Evolutionary conservation across 768 basidiomycete species (phyloP).

Genomic region (Hebeloma cylindrosporum): DNA sequence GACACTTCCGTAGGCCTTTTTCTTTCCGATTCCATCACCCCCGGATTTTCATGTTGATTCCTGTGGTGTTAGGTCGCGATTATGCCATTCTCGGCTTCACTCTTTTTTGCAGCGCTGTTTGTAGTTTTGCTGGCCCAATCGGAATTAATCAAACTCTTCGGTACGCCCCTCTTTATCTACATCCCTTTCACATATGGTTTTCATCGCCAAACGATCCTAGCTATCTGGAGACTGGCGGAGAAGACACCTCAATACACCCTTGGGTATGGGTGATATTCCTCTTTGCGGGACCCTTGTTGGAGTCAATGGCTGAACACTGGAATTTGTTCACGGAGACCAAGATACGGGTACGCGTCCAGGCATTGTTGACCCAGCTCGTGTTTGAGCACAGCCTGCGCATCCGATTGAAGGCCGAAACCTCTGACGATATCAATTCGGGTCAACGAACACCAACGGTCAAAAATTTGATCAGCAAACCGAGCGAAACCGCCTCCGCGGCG

Average conservation of each 20-base stretch:
- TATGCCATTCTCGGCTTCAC: slow-evolving; percentile 31
- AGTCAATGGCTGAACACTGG: slow-evolving; percentile 49
- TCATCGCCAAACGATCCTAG: slow-evolving; percentile 12
- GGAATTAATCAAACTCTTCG: slow-evolving; percentile 42
- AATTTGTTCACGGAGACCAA: slow-evolving; percentile 50
- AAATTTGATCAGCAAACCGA: background rate
- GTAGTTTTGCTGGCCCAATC: slow-evolving; percentile 37
- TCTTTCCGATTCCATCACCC: background rate
- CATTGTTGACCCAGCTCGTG: slow-evolving; percentile 40
- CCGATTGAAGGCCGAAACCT: slow-evolving; percentile 50
- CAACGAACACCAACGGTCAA: background rate
- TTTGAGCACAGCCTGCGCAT: slow-evolving; percentile 56
- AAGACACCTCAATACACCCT: slow-evolving; percentile 47
- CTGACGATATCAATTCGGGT: background rate
- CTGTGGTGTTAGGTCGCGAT: slow-evolving; percentile 23
- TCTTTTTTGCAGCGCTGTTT: slow-evolving; percentile 27
- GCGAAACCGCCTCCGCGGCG: too few relatives aligned
- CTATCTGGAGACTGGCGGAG: slow-evolving; percentile 22
- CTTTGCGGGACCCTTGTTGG: slow-evolving; percentile 46
- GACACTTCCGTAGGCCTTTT: slow-evolving; percentile 28
- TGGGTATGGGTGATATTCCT: slow-evolving; percentile 67
- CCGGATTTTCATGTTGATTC: background rate
- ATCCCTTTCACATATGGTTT: background rate
- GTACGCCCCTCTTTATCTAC: slow-evolving; percentile 22
- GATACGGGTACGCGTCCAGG: slow-evolving; percentile 42